Base-by-base conservation (phyloP, 1,284 basidiomycete species). In the Cryptococcus depauperatus region DNA sequence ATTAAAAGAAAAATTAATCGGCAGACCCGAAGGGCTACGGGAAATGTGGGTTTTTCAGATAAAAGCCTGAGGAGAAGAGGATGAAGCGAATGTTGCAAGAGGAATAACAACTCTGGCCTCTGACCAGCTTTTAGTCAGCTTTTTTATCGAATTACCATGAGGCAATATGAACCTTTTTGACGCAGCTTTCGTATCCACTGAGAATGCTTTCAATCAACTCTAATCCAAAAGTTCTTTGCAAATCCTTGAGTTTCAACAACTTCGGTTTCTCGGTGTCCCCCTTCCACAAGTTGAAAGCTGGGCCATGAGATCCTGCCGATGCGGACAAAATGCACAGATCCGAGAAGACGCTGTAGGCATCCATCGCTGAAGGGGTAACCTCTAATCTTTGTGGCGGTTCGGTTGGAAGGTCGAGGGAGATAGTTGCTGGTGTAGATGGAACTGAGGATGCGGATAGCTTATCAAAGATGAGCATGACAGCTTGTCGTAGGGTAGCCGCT, bases 381-480 rank as follows among this genome's bases (percentile, higher is more conserved):
- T 68, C 52, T 10, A 58, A 11, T 29, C 57, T 54, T 0, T 44
- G 77, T 77, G 4, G 74, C 76, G 11, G 76, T 73, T 28, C 83
- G 80, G 55, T 85, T 75, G 7, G 84, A 3, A 64, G 46, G 3
- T 42, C 48, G 8, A 62, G 50, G 0, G 57, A 35, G 16, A 50
- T 29, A 27, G 50, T 51, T 4, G 26, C 4, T 4, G 39, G 39
- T 8, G 39, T 29, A 5, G 44, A 35, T 26, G 50, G 13, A 34
- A 30, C 25, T 14, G 46, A 48, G 10, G 32, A 21, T 13, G 48
- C 38, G 4, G 54, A 58, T 61, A 97, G 85, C 61, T 95, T 92
- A 72, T 98, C 93, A 41, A 97, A 88, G 11, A 97, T 83, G 55
- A 95, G 87, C 91, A 98, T 97, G 44, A 98, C 88, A 1, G 95